These are phyloP conservation scores for Centella asiatica DNA, from an alignment of 129 eudicot species.

Conservation along the genomic window DNA sequence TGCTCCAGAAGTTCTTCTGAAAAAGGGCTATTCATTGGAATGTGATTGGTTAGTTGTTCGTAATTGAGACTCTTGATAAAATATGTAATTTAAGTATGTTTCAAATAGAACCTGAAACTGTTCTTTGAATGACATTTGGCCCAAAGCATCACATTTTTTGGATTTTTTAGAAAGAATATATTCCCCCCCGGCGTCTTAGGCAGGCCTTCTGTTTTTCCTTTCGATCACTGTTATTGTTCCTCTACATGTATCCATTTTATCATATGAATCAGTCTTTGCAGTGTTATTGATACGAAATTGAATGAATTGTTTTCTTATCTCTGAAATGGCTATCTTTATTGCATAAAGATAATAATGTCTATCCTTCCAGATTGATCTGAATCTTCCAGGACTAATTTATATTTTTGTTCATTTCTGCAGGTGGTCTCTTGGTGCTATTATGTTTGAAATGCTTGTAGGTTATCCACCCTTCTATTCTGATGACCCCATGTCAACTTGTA, in stretches of 20 bases:
- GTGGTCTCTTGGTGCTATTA: constrained; percentile 99
- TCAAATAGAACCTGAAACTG: neutral
- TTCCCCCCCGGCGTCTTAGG: too few species aligned
- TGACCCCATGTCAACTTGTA: constrained; percentile 98
- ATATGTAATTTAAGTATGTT: too few species aligned
- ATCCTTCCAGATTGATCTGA: neutral
- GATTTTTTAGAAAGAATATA: too few species aligned
- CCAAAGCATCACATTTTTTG: too few species aligned
- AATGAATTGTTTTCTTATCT: too few species aligned
- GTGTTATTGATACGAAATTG: too few species aligned
- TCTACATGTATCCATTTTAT: too few species aligned
- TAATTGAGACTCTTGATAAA: too few species aligned
- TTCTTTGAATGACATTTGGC: too few species aligned
- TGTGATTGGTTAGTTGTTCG: constrained; percentile 6
- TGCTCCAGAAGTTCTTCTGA: constrained; percentile 14
- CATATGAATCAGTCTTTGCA: too few species aligned
- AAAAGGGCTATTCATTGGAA: constrained; percentile 12
- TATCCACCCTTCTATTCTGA: constrained; percentile 98
- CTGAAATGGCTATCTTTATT: too few species aligned
- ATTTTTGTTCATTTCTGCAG: constrained; percentile 33
- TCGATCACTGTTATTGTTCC: neutral
- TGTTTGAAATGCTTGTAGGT: constrained; percentile 97
- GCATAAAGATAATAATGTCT: too few species aligned
- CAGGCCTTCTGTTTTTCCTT: neutral
- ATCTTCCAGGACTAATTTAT: neutral